phyloP scores from a whole-genome alignment of 495 filamentous ascomycete genomes.

The Stereocaulon alpinum region DNA sequence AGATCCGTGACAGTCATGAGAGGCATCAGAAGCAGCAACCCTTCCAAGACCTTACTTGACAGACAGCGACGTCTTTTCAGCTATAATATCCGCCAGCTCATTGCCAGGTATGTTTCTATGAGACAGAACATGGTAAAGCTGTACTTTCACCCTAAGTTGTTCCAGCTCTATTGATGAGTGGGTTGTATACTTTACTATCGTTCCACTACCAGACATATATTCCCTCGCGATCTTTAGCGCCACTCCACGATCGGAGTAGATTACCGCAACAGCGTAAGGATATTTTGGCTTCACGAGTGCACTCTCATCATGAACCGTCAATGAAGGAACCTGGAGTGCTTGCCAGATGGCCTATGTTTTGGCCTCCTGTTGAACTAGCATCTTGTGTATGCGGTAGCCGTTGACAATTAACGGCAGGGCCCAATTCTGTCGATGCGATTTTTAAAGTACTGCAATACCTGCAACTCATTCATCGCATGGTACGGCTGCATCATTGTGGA shows the following conservation, averaged over 20 bases:
- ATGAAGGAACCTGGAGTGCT: slow-evolving; percentile 6
- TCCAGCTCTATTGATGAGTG: slow-evolving; percentile 6
- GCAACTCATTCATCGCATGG: not conserved
- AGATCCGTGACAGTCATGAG: too few species aligned
- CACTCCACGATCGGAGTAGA: slow-evolving; percentile 1
- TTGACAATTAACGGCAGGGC: slow-evolving; percentile 8
- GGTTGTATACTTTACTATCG: not conserved
- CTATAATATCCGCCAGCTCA: slow-evolving; percentile 13
- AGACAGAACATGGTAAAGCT: slow-evolving; percentile 7
- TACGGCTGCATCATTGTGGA: slow-evolving; percentile 1
- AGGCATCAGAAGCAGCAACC: too few species aligned
- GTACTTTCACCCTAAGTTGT: not conserved
- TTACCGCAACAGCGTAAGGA: slow-evolving; percentile 8
- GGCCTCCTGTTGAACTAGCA: not conserved
- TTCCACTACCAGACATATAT: not conserved
- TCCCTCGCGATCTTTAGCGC: not conserved
- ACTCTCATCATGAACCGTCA: not conserved
- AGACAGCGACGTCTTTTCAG: slow-evolving; percentile 1
- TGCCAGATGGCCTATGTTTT: slow-evolving; percentile 14
- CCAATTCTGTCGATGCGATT: slow-evolving; percentile 6
- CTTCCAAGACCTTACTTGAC: not conserved
- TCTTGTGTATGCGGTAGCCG: slow-evolving; percentile 9
- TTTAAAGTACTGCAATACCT: slow-evolving; percentile 7
- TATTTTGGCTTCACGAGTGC: not conserved
- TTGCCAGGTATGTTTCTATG: slow-evolving; percentile 13